Evolutionary conservation across 2,329 filamentous ascomycete genomes (phyloP), one percentile per base, ranked within the genome.

Genomic region (Xylariales sp.): DNA sequence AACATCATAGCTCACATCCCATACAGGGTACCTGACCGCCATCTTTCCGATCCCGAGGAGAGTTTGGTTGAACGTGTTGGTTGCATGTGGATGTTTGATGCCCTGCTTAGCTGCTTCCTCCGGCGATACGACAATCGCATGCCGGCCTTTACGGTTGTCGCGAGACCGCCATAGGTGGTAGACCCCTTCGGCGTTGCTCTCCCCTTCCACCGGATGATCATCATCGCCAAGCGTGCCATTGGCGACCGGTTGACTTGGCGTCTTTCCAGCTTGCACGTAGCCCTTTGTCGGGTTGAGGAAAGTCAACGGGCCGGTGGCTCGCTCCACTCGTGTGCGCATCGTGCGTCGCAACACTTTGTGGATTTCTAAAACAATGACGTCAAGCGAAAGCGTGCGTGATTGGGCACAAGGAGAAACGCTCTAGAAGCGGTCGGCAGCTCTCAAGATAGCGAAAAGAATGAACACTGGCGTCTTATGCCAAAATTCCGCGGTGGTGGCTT

Each of bases 1-100:
- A 1, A 69, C 63, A 31, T 65, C 59, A 37, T 62, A 69, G 5
- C 61, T 67, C 2, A 69, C 50, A 34, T 68, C 65, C 63, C 64
- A 67, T 8, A 65, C 41, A 1, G 64, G 63, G 29, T 50, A 69
- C 27, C 54, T 46, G 18, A 54, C 40, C 23, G 55, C 32, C 56
- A 68, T 65, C 48, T 56, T 61, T n/a, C 41, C 29, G n/a, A 66
- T 28, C 0, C 57, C 61, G 2, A 38, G 41, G 11, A 52, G 11
- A 3, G 53, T 53, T 42, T 54, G 51, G 4, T 20, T 29, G 6
- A 43, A 30, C 7, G 55, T 49, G 42, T 53, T 52, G 2, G 60
- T 56, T 21, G 45, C 31, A n/a, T 29, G 32, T 12, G 51, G 48
- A n/a, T 39, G 37, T 15, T 33, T 21, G 29, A 31, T 11, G 38